phyloP scores from a whole-genome alignment of 2,329 filamentous ascomycete genomes.

The Colletotrichum gloeosporioides region DNA sequence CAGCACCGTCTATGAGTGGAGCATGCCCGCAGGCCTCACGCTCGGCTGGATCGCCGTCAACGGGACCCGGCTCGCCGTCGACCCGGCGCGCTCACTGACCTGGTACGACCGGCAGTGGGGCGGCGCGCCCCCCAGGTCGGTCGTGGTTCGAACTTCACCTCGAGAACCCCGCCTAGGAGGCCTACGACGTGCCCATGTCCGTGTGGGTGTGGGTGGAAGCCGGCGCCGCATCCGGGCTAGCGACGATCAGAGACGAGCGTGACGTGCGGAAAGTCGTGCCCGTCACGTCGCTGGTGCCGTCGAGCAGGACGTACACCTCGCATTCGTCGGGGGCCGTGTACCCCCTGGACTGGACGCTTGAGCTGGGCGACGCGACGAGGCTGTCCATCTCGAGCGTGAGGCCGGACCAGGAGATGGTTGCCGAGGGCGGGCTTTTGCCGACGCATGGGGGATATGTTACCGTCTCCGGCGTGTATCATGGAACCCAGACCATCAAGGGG shows the following conservation, averaged over 20 bases:
- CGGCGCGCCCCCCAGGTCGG: too few relatives aligned
- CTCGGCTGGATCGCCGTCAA: not conserved
- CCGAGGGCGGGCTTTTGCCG: not conserved
- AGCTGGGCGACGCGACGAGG: not conserved
- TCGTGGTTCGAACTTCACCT: not conserved
- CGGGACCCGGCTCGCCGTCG: not conserved
- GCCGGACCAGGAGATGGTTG: not conserved
- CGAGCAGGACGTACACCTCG: not conserved
- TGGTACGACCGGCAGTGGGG: not conserved
- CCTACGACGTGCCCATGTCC: not conserved
- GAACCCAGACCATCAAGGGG: fast-evolving
- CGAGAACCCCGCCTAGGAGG: not conserved
- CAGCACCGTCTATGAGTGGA: not conserved
- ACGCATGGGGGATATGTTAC: not conserved
- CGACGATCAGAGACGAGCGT: not conserved
- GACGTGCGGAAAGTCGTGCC: not conserved
- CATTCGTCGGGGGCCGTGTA: not conserved
- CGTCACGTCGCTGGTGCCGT: not conserved
- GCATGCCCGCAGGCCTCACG: not conserved
- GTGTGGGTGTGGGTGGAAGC: not conserved
- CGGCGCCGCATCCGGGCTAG: too few relatives aligned
- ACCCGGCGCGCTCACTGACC: not conserved
- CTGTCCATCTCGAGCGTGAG: not conserved
- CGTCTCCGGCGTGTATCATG: not conserved
- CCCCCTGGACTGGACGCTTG: not conserved